Evolutionary conservation across 257 asterid species (phyloP).

Genomic region (Nemophila menziesii): DNA sequence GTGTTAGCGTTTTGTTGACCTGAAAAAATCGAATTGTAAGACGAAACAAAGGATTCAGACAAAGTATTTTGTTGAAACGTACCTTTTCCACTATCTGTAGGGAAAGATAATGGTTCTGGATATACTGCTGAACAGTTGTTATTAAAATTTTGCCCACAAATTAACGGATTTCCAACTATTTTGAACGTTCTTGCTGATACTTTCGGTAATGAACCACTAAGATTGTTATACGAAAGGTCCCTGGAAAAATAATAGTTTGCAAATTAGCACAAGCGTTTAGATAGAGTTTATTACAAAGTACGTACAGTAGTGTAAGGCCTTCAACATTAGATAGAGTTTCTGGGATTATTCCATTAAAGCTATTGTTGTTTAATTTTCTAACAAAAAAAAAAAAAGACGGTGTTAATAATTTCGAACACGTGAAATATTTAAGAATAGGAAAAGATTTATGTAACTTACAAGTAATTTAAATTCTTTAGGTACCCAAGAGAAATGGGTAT

Average conservation of each 20-base stretch:
- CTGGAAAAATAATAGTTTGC: constrained; percentile 30
- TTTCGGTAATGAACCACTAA: constrained; percentile 34
- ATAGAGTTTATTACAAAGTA: constrained; percentile 4
- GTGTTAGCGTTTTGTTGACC: constrained; percentile 43
- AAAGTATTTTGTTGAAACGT: neutral
- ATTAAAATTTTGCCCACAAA: constrained; percentile 55
- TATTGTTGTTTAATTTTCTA: constrained; percentile 96
- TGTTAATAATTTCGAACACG: constrained; percentile 10
- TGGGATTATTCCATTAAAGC: constrained; percentile 62
- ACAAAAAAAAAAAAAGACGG: constrained; percentile 17
- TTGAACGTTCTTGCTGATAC: constrained; percentile 47
- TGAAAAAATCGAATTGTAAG: constrained; percentile 13
- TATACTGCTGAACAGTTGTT: constrained; percentile 61
- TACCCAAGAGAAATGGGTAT: constrained; percentile 66
- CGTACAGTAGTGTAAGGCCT: constrained; percentile 84
- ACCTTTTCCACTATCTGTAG: constrained; percentile 57
- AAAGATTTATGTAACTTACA: constrained; percentile 46
- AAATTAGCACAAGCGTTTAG: neutral
- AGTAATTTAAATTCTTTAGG: constrained; percentile 58
- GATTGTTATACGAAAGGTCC: constrained; percentile 60
- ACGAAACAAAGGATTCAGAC: neutral
- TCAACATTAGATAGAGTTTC: constrained; percentile 46
- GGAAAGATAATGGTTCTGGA: constrained; percentile 77
- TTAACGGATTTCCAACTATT: constrained; percentile 72
- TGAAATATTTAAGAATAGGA: neutral